Percentiles rank a stretch among this genome's conserved stretches.
Evolutionary conservation across 148 eudicot genomes (phyloP).

Genomic region (Rhododendron mucronatum): DNA sequence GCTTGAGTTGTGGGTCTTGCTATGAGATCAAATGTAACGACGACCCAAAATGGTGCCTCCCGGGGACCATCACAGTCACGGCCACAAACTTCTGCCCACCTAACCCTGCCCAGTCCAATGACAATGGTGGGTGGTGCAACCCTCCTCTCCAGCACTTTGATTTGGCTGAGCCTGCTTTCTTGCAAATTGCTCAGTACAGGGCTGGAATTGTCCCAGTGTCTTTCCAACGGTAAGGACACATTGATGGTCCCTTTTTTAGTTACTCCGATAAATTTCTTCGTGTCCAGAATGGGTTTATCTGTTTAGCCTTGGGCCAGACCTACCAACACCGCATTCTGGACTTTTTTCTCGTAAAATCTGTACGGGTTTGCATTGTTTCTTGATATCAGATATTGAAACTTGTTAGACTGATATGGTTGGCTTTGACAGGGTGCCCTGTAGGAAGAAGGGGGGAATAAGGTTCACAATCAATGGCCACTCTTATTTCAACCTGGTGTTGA

Average conservation of each 20-base stretch:
- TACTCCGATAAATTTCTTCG: background rate
- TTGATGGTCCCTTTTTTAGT: background rate
- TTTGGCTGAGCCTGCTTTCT: slow-evolving; percentile 33
- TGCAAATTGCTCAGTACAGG: slow-evolving; percentile 25
- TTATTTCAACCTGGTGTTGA: slow-evolving; percentile 31
- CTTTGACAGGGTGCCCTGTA: slow-evolving; percentile 29
- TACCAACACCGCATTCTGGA: slow-evolving; percentile 11
- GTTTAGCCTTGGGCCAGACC: no score
- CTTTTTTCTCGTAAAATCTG: background rate
- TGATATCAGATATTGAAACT: slow-evolving; percentile 16
- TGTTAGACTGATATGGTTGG: slow-evolving; percentile 21
- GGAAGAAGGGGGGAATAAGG: slow-evolving; percentile 32
- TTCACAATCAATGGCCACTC: slow-evolving; percentile 42
- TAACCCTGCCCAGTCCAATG: slow-evolving; percentile 13
- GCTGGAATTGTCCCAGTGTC: slow-evolving; percentile 21
- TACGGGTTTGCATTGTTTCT: background rate
- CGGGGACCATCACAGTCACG: slow-evolving; percentile 17
- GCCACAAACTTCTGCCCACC: slow-evolving; percentile 24
- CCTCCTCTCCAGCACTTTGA: slow-evolving; percentile 31
- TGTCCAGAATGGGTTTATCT: background rate
- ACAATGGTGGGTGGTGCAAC: slow-evolving; percentile 32
- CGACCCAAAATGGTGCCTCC: slow-evolving; percentile 22
- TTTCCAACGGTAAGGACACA: background rate
- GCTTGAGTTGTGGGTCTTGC: slow-evolving; percentile 30
- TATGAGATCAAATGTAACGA: slow-evolving; percentile 18